Evolutionary conservation across 75 land plant genomes (phyloP).

Genomic region (Selaginella moellendorffii): DNA sequence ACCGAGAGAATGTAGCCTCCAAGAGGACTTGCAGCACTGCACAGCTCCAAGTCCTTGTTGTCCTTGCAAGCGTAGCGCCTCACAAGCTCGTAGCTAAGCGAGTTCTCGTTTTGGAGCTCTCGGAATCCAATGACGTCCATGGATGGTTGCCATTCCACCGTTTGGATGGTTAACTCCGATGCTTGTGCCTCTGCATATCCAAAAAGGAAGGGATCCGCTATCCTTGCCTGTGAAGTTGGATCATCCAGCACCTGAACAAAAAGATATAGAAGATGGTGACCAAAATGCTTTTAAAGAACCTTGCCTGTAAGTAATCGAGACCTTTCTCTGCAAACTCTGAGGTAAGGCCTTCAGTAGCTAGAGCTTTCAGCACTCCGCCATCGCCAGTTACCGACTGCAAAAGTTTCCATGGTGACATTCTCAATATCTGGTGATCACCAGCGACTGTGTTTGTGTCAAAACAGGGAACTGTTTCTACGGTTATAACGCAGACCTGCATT

Average conservation of each 20-base stretch:
- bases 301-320: background rate
- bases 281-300: background rate
- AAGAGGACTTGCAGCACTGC: background rate
- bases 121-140: background rate
- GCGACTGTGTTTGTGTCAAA: background rate
- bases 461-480: background rate
- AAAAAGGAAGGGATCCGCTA: background rate
- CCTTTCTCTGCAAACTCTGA: background rate
- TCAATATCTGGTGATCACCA: conserved; percentile 3
- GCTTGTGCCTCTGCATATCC: background rate
- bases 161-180: background rate
- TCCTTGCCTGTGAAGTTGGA: background rate
- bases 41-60: background rate
- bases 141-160: background rate
- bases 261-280: background rate
- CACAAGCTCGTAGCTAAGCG: background rate
- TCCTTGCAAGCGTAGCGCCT: background rate
- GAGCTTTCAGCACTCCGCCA: background rate
- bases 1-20: background rate
- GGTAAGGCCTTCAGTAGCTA: background rate
- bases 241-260: background rate
- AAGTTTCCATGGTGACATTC: background rate
- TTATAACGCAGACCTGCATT: conserved; percentile 1
- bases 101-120: background rate
- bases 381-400: background rate